Evolutionary conservation across 1,284 basidiomycete species (phyloP).

Genomic region (Trichosporon sp.): DNA sequence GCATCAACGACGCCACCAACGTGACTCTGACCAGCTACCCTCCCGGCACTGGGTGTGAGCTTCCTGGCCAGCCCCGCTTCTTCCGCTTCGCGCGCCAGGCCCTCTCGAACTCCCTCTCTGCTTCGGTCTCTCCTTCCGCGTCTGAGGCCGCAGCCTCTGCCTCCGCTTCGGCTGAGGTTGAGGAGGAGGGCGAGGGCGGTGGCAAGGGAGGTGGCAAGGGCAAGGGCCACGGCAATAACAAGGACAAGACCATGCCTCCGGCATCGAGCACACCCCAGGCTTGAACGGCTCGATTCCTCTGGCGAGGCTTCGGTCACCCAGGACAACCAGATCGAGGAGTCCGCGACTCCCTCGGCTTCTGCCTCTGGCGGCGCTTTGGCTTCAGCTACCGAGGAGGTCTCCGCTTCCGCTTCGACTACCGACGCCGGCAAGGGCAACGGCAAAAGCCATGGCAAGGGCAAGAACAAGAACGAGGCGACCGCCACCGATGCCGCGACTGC

Average conservation of each 20-base stretch:
- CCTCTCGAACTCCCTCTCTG: background rate
- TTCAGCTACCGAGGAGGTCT: background rate
- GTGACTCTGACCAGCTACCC: background rate
- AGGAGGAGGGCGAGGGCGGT: background rate
- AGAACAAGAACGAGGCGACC: background rate
- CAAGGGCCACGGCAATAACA: constrained; percentile 1
- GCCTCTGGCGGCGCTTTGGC: background rate
- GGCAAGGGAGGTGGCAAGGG: background rate
- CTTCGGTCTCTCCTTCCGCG: background rate
- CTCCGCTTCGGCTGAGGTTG: background rate
- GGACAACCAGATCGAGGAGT: background rate
- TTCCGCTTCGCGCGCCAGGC: background rate
- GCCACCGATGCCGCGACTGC: no score
- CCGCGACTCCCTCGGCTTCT: background rate
- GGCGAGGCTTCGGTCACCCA: background rate
- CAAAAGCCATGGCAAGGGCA: background rate
- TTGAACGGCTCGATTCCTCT: background rate
- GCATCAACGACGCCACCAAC: background rate
- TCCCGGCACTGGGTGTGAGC: background rate
- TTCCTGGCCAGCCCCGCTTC: background rate
- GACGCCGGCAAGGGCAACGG: background rate
- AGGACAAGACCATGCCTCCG: background rate
- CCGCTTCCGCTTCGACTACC: background rate
- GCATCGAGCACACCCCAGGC: background rate
- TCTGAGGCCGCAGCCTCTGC: background rate